These are phyloP conservation scores for Tritrichomonas musculus DNA, from an alignment of 208 protist species.

Conservation along the genomic window DNA sequence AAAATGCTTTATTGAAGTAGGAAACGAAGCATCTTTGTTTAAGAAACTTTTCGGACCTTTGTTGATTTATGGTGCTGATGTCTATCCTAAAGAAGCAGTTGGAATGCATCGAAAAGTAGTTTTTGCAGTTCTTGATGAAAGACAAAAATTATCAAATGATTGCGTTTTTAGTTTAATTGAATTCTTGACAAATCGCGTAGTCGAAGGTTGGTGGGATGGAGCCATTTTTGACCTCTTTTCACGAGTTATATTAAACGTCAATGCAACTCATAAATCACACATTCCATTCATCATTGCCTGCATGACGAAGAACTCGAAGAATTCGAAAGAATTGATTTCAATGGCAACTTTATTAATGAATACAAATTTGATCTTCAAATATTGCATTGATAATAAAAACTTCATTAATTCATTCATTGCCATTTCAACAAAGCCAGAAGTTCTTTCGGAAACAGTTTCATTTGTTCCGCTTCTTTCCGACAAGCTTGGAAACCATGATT, in stretches of 20 bases:
- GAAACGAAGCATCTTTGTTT: not conserved
- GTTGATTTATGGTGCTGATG: not conserved
- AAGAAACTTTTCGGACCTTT: not conserved
- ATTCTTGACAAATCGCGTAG: not conserved
- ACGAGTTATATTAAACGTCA: not conserved
- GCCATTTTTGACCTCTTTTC: not conserved
- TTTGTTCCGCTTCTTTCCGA: not conserved
- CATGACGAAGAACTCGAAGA: not conserved
- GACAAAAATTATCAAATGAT: not conserved
- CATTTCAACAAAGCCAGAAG: not conserved
- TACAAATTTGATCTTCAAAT: not conserved
- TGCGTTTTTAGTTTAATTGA: not conserved
- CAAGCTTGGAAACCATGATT: not conserved
- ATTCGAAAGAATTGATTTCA: not conserved
- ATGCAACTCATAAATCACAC: not conserved
- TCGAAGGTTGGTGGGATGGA: slow-evolving; percentile 12
- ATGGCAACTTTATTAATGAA: not conserved
- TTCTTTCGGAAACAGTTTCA: not conserved
- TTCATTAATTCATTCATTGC: not conserved
- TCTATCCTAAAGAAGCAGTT: not conserved
- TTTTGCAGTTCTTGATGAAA: not conserved
- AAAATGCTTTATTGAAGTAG: not conserved
- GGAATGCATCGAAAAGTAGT: not conserved
- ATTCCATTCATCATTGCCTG: not conserved
- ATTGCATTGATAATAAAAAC: too few relatives aligned